Conservation (phyloP, 805 yeast genomes). For the Candida germanica region DNA sequence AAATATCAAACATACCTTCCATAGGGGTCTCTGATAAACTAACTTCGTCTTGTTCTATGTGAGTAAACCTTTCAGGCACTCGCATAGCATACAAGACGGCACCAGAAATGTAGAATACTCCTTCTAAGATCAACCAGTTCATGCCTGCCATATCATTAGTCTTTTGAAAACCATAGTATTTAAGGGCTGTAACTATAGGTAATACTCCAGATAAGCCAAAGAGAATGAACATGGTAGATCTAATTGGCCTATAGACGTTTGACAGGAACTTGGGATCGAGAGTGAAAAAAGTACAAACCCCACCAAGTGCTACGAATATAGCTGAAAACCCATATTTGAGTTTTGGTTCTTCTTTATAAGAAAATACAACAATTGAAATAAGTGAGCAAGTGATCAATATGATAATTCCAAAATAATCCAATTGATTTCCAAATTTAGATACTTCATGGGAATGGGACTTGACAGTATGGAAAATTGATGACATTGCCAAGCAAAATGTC, state of each 20-base stretch:
- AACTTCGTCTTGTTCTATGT: slow-evolving; percentile 20
- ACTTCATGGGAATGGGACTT: slow-evolving; percentile 63
- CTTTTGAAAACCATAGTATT: slow-evolving; percentile 46
- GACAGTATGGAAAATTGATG: slow-evolving; percentile 64
- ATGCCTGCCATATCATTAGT: slow-evolving; percentile 53
- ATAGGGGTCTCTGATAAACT: slow-evolving; percentile 11
- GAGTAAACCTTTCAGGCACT: slow-evolving; percentile 64
- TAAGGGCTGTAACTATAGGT: slow-evolving; percentile 60
- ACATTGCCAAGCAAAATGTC: slow-evolving; percentile 55
- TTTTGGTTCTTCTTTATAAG: slow-evolving; percentile 42
- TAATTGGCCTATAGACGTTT: slow-evolving; percentile 66
- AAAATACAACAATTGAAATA: slow-evolving; percentile 39
- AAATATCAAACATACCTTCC: slow-evolving; percentile 50
- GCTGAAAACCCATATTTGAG: slow-evolving; percentile 38
- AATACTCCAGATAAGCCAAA: slow-evolving; percentile 78
- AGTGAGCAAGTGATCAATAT: slow-evolving; percentile 63
- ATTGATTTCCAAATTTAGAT: slow-evolving; percentile 57
- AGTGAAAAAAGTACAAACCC: slow-evolving; percentile 60
- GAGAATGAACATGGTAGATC: slow-evolving; percentile 74
- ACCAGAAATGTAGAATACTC: slow-evolving; percentile 70
- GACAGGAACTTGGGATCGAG: slow-evolving; percentile 65
- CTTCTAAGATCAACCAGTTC: slow-evolving; percentile 66
- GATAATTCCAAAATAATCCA: slow-evolving; percentile 76
- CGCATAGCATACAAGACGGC: slow-evolving; percentile 77
- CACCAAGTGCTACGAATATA: slow-evolving; percentile 55